phyloP scores from a whole-genome alignment of 2,329 filamentous ascomycete genomes.

The Setomelanomma holmii region DNA sequence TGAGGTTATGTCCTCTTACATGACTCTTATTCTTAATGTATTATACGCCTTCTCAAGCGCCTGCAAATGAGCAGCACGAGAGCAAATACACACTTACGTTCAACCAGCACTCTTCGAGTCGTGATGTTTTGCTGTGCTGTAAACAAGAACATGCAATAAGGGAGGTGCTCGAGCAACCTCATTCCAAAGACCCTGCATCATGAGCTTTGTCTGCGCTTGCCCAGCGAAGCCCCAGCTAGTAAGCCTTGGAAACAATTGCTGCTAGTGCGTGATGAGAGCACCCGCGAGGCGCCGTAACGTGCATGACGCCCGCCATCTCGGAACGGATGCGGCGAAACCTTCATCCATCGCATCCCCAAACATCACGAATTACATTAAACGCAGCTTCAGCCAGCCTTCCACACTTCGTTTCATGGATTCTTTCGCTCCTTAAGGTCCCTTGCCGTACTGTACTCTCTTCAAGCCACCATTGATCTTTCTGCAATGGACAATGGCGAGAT shows the following conservation, averaged over 20 bases:
- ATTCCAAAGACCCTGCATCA: background rate
- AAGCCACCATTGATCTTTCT: conserved; percentile 5
- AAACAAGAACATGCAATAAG: background rate
- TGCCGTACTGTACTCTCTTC: background rate
- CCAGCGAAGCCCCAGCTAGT: too few relatives aligned
- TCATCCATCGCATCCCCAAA: conserved; percentile 14
- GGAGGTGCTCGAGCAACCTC: background rate
- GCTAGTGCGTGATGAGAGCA: background rate
- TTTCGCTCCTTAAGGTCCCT: conserved; percentile 14
- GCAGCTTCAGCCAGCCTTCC: background rate
- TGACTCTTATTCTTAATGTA: conserved; percentile 54
- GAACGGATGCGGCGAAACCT: conserved; percentile 26
- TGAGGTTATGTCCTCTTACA: conserved; percentile 49
- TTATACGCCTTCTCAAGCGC: conserved; percentile 42
- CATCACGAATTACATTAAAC: too few relatives aligned
- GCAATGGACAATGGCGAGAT: conserved; percentile 48
- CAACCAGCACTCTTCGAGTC: background rate
- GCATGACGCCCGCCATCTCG: background rate
- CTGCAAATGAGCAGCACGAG: conserved; percentile 40
- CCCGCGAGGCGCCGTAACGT: too few relatives aligned
- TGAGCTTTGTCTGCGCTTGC: conserved; percentile 5
- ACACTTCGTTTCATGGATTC: conserved; percentile 23
- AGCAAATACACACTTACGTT: conserved; percentile 36
- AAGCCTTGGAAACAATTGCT: too few relatives aligned
- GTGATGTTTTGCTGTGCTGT: background rate